Conservation (phyloP, 208 protist species). For the Sergeia podlipaevii region DNA sequence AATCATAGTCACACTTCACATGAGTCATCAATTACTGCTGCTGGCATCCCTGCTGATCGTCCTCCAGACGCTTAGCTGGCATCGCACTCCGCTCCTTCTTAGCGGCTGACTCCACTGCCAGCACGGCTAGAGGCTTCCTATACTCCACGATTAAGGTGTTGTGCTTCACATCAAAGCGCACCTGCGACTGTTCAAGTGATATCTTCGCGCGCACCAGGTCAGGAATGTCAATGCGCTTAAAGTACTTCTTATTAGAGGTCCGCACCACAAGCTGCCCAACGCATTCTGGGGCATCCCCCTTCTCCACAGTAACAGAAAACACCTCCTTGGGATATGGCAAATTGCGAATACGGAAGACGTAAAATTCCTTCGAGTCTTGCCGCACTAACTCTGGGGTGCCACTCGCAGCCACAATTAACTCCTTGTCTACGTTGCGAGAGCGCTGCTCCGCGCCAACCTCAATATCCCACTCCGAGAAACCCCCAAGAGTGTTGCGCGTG, state of each 20-base stretch:
- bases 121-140: slow-evolving; percentile 80
- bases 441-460: slow-evolving; percentile 82
- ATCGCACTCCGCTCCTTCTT: slow-evolving; percentile 75
- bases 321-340: slow-evolving; percentile 86
- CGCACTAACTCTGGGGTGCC: slow-evolving; percentile 79
- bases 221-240: slow-evolving; percentile 86
- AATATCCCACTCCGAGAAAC: slow-evolving; percentile 74
- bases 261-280: slow-evolving; percentile 90
- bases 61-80: slow-evolving; percentile 58
- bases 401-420: slow-evolving; percentile 65
- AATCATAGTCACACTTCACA: background rate
- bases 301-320: slow-evolving; percentile 83
- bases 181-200: slow-evolving; percentile 44
- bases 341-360: slow-evolving; percentile 92
- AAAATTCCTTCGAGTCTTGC: slow-evolving; percentile 77
- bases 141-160: slow-evolving; percentile 93
- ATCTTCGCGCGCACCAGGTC: slow-evolving; percentile 68
- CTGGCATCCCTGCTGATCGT: slow-evolving; percentile 43
- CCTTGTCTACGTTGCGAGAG: slow-evolving; percentile 51
- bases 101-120: slow-evolving; percentile 63
- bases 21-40: slow-evolving; percentile 75
- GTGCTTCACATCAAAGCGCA: slow-evolving; percentile 86
- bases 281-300: slow-evolving; percentile 16
- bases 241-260: slow-evolving; percentile 96
- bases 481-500: slow-evolving; percentile 67